Conservation (phyloP, 805 yeast genomes). For the Spencermartinsiella europaea region DNA sequence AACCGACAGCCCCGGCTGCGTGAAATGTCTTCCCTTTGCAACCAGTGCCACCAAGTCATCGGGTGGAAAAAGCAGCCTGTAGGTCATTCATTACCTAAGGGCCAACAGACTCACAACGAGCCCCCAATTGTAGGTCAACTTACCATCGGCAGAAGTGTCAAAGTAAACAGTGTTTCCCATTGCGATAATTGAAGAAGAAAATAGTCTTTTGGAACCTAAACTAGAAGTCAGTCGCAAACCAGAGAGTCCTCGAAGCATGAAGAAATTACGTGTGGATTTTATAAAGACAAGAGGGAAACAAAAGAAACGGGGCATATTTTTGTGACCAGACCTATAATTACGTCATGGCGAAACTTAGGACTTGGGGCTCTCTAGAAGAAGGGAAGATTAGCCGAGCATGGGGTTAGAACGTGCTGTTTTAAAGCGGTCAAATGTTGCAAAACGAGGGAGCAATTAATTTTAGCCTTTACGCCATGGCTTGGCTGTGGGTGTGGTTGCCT, state of each 20-base stretch:
- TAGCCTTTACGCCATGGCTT: no score
- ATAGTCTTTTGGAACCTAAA: constrained; percentile 12
- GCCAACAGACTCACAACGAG: no score
- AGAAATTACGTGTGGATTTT: neutral
- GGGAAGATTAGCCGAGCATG: no score
- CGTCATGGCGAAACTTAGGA: constrained; percentile 38
- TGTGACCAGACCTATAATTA: neutral
- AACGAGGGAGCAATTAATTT: no score
- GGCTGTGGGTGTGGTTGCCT: no score
- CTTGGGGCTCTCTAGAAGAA: no score
- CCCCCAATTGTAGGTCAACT: no score
- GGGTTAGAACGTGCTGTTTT: no score
- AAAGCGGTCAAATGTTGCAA: no score
- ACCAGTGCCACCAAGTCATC: neutral
- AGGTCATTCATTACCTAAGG: no score
- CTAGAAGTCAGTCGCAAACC: neutral
- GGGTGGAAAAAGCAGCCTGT: neutral
- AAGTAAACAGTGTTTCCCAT: constrained; percentile 57
- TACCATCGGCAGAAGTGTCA: constrained; percentile 70
- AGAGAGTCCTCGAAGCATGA: constrained; percentile 3
- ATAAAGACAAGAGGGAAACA: constrained; percentile 41
- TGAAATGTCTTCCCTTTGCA: neutral
- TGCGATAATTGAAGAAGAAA: constrained; percentile 21
- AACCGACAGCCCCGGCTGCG: neutral
- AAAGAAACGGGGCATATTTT: constrained; percentile 1